phyloP scores from a whole-genome alignment of 2,329 filamentous ascomycete species.

The Phyllosticta capitalensis region DNA sequence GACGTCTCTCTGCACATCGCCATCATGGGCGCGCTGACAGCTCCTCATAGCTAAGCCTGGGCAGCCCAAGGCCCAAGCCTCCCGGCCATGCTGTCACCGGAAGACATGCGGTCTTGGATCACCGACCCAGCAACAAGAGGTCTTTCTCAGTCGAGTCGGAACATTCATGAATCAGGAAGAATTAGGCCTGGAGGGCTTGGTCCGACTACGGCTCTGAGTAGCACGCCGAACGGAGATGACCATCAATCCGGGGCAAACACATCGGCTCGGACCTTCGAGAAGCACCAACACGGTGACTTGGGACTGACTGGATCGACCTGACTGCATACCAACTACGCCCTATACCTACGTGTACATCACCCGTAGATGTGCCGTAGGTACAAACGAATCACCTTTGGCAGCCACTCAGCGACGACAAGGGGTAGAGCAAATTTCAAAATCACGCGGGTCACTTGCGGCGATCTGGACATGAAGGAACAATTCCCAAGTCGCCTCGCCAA shows the following conservation, averaged over 20 bases:
- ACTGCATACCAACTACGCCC: not conserved
- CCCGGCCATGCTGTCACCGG: not conserved
- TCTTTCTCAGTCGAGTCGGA: not conserved
- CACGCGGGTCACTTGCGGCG: not conserved
- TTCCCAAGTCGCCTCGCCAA: constrained; percentile 1
- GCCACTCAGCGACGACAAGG: not conserved
- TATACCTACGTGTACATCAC: not conserved
- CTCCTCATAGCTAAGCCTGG: not conserved
- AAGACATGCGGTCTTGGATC: not conserved
- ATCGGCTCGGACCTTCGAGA: not conserved
- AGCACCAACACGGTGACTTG: not conserved
- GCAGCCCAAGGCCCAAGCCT: not conserved
- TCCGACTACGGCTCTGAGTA: not conserved
- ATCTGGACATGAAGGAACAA: not conserved
- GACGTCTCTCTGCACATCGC: not conserved
- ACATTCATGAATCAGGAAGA: not conserved
- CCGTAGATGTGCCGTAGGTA: not conserved
- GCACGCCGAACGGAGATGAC: not conserved
- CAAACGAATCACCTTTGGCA: not conserved
- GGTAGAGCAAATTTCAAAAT: not conserved
- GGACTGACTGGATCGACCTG: not conserved
- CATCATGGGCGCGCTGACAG: not conserved
- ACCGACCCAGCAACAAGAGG: not conserved
- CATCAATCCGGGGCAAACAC: not conserved
- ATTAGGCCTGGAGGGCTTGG: not conserved